Percentiles rank a stretch among this genome's conserved stretches.
phyloP scores from a whole-genome alignment of 305 asterid genomes.

The Fraxinus angustifolia region DNA sequence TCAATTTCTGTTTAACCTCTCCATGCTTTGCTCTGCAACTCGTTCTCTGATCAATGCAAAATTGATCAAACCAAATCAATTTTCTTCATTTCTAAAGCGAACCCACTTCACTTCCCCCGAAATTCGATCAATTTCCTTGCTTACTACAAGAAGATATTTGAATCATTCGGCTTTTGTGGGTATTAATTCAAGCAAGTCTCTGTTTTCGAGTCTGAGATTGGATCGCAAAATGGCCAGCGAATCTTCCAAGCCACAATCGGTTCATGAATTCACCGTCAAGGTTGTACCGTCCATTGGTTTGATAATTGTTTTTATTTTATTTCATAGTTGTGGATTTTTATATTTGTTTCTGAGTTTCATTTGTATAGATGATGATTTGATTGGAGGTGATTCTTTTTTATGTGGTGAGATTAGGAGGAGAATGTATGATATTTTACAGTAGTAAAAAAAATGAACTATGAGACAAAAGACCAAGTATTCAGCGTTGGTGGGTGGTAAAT shows the following conservation, averaged over 20 bases:
- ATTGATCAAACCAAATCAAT: constrained; percentile 9
- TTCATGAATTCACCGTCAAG: constrained; percentile 72
- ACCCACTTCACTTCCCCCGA: constrained; percentile 23
- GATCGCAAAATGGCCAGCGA: constrained; percentile 58
- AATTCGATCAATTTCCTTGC: constrained; percentile 2
- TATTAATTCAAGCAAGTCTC: constrained; percentile 19
- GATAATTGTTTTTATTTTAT: background rate
- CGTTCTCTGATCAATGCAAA: constrained; percentile 20
- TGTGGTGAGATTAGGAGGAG: background rate
- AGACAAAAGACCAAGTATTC: background rate
- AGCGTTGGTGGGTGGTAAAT: background rate
- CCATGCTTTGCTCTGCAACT: constrained; percentile 24
- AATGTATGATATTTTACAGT: background rate
- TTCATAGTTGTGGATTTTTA: background rate
- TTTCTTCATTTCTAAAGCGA: constrained; percentile 17
- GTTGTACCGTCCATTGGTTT: constrained; percentile 23
- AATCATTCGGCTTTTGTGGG: background rate
- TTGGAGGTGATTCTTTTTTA: background rate
- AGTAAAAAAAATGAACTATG: background rate
- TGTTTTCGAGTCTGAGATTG: constrained; percentile 30
- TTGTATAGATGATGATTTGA: background rate
- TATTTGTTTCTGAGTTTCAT: background rate
- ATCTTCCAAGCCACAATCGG: constrained; percentile 56
- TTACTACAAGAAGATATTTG: background rate
- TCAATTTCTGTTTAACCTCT: background rate